Evolutionary conservation across 176 grass and related monocot genomes (phyloP).

Genomic region (Carex scoparia): DNA sequence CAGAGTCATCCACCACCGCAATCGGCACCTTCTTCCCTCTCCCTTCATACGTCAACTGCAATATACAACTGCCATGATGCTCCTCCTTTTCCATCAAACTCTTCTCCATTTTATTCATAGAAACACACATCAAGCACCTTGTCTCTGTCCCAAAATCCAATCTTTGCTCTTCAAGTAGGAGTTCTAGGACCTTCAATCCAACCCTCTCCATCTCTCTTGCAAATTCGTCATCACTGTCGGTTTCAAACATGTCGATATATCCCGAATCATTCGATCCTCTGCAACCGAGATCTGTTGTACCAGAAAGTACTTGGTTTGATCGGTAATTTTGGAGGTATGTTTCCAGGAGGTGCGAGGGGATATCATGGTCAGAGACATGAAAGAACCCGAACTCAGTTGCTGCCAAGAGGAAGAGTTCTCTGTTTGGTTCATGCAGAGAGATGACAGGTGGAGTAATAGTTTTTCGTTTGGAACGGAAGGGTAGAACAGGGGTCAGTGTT

Average conservation of each 20-base stretch:
- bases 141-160: slow-evolving; percentile 38
- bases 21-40: slow-evolving; percentile 29
- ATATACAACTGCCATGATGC: slow-evolving; percentile 46
- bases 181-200: slow-evolving; percentile 41
- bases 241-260: slow-evolving; percentile 41
- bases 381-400: slow-evolving; percentile 60
- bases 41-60: slow-evolving; percentile 55
- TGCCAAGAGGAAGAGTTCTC: slow-evolving; percentile 26
- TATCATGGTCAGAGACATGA: slow-evolving; percentile 52
- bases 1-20: slow-evolving; percentile 42
- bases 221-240: slow-evolving; percentile 35
- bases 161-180: slow-evolving; percentile 44
- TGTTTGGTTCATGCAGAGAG: slow-evolving; percentile 23
- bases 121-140: slow-evolving; percentile 66
- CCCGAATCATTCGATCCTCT: slow-evolving; percentile 23
- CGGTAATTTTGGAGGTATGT: slow-evolving; percentile 26
- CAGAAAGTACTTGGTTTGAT: slow-evolving; percentile 23
- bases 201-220: slow-evolving; percentile 43
- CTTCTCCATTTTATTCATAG: slow-evolving; percentile 24
- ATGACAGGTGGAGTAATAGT: slow-evolving; percentile 27
- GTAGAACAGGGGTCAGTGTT: not conserved
- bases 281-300: slow-evolving; percentile 34
- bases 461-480: not conserved
- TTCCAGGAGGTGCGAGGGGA: slow-evolving; percentile 35
- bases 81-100: not conserved